Base-by-base conservation (phyloP, 2,329 filamentous ascomycete species). In the Pyrenophora seminiperda region DNA sequence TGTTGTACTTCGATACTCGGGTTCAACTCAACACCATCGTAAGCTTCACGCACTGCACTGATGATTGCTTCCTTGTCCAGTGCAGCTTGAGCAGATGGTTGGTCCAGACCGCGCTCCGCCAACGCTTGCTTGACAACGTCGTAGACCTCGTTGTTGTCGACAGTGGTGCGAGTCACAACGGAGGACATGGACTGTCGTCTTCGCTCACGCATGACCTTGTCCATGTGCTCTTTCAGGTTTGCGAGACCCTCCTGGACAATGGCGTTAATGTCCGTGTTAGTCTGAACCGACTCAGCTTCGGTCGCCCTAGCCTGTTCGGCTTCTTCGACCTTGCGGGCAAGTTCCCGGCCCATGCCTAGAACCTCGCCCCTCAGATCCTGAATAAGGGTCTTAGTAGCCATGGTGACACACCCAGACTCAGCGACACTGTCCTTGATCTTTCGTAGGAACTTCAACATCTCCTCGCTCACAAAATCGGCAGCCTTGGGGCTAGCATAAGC, bases 1-100 rank as follows among this genome's bases (percentile, higher is more conserved):
- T 96, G 91, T 62, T 96, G 88, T 4, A 96, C 81, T 62, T 96
- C 88, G 41, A 96, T 91, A 63, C 97, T 91, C 1, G 93, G 93
- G 74, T 96, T 96, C 75, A 96, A 96, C 52, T 66, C 63, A 41
- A 70, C 56, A 45, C 86, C 90, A 68, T 97, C 93, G 85, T 91
- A 96, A 1, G 92, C 93, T 61, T 96, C 91, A 61, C 87, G 86
- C 11, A 97, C 89, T 3, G 92, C 91, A 20, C 89, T 83, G 2
- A 97, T 82, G 29, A 97, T 90, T 50, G 95, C 90, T 40, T 96
- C 90, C 59, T 89, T 84, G 62, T 85, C 87, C 3, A 75, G 49
- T 15, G 51, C 50, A 3, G 59, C 56, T 37, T 65, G 65, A 3
- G 65, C 54, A 4, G 83, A 79, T 60, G 89, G 51, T 13, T 65